Base-by-base conservation (phyloP, 768 basidiomycete species). In the Tephrocybe rancida region DNA sequence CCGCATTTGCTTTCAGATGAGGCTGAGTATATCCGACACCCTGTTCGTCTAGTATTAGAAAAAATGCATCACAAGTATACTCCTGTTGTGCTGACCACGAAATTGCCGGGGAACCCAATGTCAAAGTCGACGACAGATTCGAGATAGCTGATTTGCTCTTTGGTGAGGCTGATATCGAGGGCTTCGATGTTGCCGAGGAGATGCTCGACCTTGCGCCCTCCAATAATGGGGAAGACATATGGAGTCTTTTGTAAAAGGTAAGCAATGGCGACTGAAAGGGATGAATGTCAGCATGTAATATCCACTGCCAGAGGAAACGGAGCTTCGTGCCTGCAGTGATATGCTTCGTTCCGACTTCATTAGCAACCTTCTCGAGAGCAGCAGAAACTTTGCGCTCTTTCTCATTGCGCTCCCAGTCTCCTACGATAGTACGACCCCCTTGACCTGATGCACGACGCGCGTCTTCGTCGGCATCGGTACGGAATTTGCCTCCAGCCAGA, bases 221-320 rank as follows among this genome's bases (percentile, higher is more conserved):
- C 81, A 24, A 82, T 64, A 51, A 82, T 70, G 0, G 80, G 80
- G 66, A 83, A 82, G 1, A 81, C 78, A 47, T 72, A 81, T 0
- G 77, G 75, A 5, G 76, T 70, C 63, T 83, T 85, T 38, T 82
- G 78, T 66, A 84, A 67, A 10, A 84, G 66, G 53, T 82, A 83
- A 10, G 80, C 79, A 53, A 84, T 77, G 9, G 80, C 80, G 3
- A 82, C 79, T 78, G 37, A 2, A 26, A 39, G 3, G 30, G 14
- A 34, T 37, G 5, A 9, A 9, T 6, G 37, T 3, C 44, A 26
- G 13, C 22, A 22, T 2, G 18, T 30, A 24, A 5, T 18, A 19
- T 70, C 67, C n/a, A 4, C 14, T 19, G 21, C 27, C n/a, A 19
- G 21, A 14, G 19, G 16, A 27, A 26, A 10, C 16, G 19, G 7